Evolutionary conservation across 2,329 filamentous ascomycete species (phyloP).

Genomic region (Neofusicoccum sp.): DNA sequence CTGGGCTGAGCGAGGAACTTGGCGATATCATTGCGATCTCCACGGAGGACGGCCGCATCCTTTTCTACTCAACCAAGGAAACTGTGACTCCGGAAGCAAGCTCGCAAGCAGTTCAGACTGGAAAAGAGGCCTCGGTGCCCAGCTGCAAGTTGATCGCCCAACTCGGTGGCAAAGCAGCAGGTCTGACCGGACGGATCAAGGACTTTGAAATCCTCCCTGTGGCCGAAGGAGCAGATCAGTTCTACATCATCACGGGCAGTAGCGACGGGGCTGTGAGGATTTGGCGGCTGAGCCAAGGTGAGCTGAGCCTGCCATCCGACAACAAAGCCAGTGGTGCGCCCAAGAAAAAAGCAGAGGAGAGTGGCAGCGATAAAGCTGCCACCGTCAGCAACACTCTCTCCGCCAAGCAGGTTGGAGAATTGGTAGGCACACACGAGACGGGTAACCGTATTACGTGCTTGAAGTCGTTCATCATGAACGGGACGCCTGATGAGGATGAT

Average conservation of each 20-base stretch:
- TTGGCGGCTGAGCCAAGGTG: constrained; percentile 58
- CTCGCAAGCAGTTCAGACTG: constrained; percentile 40
- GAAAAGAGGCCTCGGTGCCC: constrained; percentile 55
- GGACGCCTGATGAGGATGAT: constrained; percentile 27
- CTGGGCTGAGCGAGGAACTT: constrained; percentile 39
- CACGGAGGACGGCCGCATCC: constrained; percentile 83
- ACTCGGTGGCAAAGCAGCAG: constrained; percentile 70
- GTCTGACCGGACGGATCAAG: constrained; percentile 74
- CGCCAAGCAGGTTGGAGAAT: constrained; percentile 55
- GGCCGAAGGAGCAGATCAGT: constrained; percentile 39
- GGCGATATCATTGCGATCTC: constrained; percentile 67
- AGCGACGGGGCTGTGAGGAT: constrained; percentile 84
- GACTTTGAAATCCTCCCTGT: constrained; percentile 70
- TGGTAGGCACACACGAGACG: constrained; percentile 79
- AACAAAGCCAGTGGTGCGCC: constrained; percentile 20
- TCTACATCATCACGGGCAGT: constrained; percentile 67
- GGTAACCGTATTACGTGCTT: constrained; percentile 87
- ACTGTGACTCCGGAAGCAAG: constrained; percentile 36
- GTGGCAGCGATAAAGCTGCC: constrained; percentile 15
- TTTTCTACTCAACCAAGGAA: constrained; percentile 73
- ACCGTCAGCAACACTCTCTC: constrained; percentile 3
- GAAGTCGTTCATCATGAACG: constrained; percentile 79
- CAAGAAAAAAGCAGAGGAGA: background rate
- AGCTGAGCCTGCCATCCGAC: constrained; percentile 24
- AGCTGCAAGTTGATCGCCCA: constrained; percentile 65